These are phyloP conservation scores for Akanthomyces dipterigenus DNA, from an alignment of 2,329 filamentous ascomycete species.

Conservation along the genomic window DNA sequence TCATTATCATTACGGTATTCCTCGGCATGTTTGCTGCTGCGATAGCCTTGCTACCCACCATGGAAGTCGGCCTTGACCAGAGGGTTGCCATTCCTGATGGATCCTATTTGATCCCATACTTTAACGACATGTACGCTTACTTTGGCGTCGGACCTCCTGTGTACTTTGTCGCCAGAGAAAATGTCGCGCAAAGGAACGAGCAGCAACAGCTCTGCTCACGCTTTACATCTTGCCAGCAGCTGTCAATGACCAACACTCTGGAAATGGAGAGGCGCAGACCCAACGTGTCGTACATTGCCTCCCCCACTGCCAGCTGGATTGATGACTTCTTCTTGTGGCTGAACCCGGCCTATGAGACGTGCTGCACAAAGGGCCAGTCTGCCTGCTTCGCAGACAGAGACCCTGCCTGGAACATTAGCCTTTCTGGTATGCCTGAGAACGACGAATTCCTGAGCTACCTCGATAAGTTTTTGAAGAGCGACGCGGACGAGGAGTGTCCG, in stretches of 20 bases:
- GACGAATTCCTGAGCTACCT: constrained; percentile 86
- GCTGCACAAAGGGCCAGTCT: constrained; percentile 63
- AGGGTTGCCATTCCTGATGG: constrained; percentile 88
- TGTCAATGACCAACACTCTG: constrained; percentile 80
- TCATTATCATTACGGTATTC: constrained; percentile 70
- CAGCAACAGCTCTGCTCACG: constrained; percentile 87
- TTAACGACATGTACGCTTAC: constrained; percentile 92
- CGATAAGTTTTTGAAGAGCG: constrained; percentile 71
- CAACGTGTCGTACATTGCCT: constrained; percentile 79
- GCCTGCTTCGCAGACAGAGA: constrained; percentile 73
- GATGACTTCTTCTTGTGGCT: constrained; percentile 96
- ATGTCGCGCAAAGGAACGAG: constrained; percentile 65
- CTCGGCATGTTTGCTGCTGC: constrained; percentile 81
- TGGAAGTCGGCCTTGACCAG: constrained; percentile 87
- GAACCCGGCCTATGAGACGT: constrained; percentile 70
- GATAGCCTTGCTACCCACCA: constrained; percentile 74
- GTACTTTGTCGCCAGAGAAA: constrained; percentile 86
- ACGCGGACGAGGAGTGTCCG: constrained; percentile 77
- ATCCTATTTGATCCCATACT: constrained; percentile 93
- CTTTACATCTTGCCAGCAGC: constrained; percentile 79
- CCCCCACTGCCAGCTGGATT: constrained; percentile 89
- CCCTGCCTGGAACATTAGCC: constrained; percentile 82
- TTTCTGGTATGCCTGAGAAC: constrained; percentile 87
- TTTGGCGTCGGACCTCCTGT: constrained; percentile 88
- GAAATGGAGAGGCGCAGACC: constrained; percentile 91